Evolutionary conservation across 305 asterid genomes (phyloP).

Genomic region (Rubia balearica): DNA sequence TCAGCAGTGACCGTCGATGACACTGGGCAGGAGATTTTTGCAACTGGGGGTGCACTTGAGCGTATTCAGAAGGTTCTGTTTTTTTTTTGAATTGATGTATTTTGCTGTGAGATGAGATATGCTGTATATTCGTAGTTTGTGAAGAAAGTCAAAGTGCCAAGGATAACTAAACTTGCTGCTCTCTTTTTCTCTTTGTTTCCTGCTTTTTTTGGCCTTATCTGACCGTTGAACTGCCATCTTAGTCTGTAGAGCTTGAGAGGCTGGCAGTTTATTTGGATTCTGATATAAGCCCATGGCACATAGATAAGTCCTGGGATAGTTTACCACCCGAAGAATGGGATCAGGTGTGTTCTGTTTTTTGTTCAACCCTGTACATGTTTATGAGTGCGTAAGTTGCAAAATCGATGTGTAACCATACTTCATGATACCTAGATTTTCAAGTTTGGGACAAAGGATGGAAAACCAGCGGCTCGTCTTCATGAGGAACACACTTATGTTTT

Average conservation of each 20-base stretch:
- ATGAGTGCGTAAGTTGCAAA: conserved; percentile 7
- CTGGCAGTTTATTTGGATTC: conserved; percentile 87
- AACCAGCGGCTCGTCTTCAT: conserved; percentile 45
- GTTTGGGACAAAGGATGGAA: conserved; percentile 72
- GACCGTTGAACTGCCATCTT: conserved; percentile 19
- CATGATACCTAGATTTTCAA: conserved; percentile 56
- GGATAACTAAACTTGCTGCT: neutral
- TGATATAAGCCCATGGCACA: conserved; percentile 71
- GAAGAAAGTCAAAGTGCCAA: neutral
- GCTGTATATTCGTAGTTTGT: conserved; percentile 1
- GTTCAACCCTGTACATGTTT: conserved; percentile 14
- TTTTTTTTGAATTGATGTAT: conserved; percentile 15
- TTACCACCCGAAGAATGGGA: conserved; percentile 76
- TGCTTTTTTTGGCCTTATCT: conserved; percentile 13
- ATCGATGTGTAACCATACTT: conserved; percentile 18
- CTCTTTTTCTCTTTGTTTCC: neutral
- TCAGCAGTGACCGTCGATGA: conserved; percentile 92
- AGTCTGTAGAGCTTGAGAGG: conserved; percentile 89
- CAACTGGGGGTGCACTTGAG: conserved; percentile 86
- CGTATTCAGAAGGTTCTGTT: conserved; percentile 70
- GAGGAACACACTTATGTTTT: conserved; percentile 65
- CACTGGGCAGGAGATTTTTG: conserved; percentile 74
- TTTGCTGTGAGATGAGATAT: conserved; percentile 9
- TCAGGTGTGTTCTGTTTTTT: conserved; percentile 49
- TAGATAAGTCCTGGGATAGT: conserved; percentile 72